phyloP scores from a whole-genome alignment of 2,329 filamentous ascomycete genomes.

The Sclerotinia trifoliorum region DNA sequence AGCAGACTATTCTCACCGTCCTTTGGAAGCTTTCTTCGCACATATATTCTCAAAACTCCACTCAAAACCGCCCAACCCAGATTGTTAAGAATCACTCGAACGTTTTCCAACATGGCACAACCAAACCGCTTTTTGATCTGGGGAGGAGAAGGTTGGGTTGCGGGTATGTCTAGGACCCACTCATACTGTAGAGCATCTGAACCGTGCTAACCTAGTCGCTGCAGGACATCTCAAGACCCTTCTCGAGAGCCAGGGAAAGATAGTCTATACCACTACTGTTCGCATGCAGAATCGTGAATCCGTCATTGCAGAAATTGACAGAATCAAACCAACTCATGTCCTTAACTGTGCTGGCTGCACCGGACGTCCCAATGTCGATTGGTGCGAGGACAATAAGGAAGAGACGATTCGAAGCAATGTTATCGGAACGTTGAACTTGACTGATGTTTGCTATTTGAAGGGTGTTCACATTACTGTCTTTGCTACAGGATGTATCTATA shows the following conservation, averaged over 20 bases:
- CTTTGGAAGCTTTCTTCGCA: neutral
- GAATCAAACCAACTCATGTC: constrained; percentile 63
- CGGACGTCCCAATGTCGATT: constrained; percentile 67
- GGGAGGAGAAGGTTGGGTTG: constrained; percentile 61
- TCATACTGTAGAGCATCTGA: neutral
- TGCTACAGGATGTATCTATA: constrained; percentile 67
- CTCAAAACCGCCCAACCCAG: neutral
- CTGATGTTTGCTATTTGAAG: constrained; percentile 58
- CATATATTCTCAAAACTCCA: neutral
- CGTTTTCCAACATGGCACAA: constrained; percentile 23
- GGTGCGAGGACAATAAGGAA: constrained; percentile 69
- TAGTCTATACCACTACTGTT: constrained; percentile 58
- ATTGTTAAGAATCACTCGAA: neutral
- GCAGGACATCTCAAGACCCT: constrained; percentile 56
- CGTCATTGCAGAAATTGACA: constrained; percentile 56
- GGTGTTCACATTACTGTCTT: constrained; percentile 64
- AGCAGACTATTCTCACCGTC: constrained; percentile 16
- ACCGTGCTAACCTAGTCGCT: constrained; percentile 16
- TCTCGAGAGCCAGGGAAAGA: constrained; percentile 57
- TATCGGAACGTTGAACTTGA: constrained; percentile 62
- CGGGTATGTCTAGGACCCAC: constrained; percentile 14
- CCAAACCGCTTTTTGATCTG: constrained; percentile 55
- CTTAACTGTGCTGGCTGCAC: constrained; percentile 66
- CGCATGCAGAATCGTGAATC: constrained; percentile 63
- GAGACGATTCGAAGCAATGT: constrained; percentile 67